phyloP scores from a whole-genome alignment of 2,329 filamentous ascomycete species.

The Pyricularia pennisetigena region DNA sequence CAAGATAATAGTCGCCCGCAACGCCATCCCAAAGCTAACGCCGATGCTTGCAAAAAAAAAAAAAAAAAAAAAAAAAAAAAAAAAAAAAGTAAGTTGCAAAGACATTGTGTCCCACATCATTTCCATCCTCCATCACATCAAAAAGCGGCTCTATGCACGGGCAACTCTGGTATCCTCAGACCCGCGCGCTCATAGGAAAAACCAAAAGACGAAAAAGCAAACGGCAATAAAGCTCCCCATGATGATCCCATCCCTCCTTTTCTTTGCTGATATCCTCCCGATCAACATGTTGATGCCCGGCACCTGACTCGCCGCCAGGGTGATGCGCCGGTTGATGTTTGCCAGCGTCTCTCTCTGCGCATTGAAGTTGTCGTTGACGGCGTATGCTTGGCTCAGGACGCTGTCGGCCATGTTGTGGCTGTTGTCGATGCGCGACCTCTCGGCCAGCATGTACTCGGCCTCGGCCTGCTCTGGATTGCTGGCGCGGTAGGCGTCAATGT shows the following conservation, averaged over 20 bases:
- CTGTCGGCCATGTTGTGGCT: constrained; percentile 84
- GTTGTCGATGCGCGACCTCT: constrained; percentile 76
- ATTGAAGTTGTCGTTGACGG: constrained; percentile 85
- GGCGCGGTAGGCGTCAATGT: constrained; percentile 82
- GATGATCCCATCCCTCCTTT: constrained; percentile 89
- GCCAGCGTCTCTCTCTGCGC: constrained; percentile 79
- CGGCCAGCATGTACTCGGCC: constrained; percentile 94
- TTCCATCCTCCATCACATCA: neutral
- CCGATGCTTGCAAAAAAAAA: constrained; percentile 2
- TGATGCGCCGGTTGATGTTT: constrained; percentile 85
- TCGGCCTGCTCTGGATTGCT: constrained; percentile 75
- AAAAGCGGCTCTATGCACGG: neutral
- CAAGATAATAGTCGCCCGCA: neutral
- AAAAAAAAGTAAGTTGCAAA: no score
- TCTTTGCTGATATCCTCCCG: constrained; percentile 84
- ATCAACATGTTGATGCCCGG: constrained; percentile 91
- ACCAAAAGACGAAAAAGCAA: constrained; percentile 81
- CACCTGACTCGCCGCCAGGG: constrained; percentile 78
- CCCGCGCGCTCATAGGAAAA: constrained; percentile 45
- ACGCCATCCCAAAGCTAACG: constrained; percentile 5
- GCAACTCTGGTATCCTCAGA: neutral
- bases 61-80: no score
- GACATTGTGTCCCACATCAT: neutral
- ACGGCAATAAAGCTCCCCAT: constrained; percentile 85
- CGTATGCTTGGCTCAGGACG: constrained; percentile 91